phyloP scores from a whole-genome alignment of 108 stramenopile genomes.

The Cylindrotheca fusiformis region DNA sequence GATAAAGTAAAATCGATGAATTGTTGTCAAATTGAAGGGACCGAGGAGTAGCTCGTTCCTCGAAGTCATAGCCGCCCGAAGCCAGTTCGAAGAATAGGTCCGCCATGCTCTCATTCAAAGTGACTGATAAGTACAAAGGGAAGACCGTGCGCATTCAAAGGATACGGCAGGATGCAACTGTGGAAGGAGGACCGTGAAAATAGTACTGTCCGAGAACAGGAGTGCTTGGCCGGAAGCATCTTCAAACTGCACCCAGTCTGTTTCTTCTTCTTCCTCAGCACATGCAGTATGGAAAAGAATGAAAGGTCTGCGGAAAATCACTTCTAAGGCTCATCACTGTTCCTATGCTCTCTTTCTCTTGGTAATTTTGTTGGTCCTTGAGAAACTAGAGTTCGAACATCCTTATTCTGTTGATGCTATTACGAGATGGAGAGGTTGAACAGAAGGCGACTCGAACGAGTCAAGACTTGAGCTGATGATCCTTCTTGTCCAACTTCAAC shows the following conservation, averaged over 20 bases:
- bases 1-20: slow-evolving; percentile 52
- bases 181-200: slow-evolving; percentile 22
- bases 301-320: too few relatives aligned
- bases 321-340: too few relatives aligned
- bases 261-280: slow-evolving; percentile 2
- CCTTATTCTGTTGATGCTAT: too few relatives aligned
- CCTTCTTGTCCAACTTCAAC: too few relatives aligned
- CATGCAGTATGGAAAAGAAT: too few relatives aligned
- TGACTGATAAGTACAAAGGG: slow-evolving; percentile 58
- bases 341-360: too few relatives aligned
- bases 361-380: too few relatives aligned
- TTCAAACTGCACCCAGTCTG: slow-evolving; percentile 21
- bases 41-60: neutral
- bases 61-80: slow-evolving; percentile 9
- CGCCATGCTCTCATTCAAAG: slow-evolving; percentile 19
- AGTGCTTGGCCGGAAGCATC: neutral
- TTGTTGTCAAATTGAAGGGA: neutral
- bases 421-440: too few relatives aligned
- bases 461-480: too few relatives aligned
- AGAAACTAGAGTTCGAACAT: too few relatives aligned
- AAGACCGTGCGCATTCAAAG: slow-evolving; percentile 48
- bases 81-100: slow-evolving; percentile 32
- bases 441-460: too few relatives aligned
- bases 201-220: neutral
- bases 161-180: slow-evolving; percentile 47